Base-by-base conservation (phyloP, 1,284 basidiomycete species). In the Ceratobasidium sp. region DNA sequence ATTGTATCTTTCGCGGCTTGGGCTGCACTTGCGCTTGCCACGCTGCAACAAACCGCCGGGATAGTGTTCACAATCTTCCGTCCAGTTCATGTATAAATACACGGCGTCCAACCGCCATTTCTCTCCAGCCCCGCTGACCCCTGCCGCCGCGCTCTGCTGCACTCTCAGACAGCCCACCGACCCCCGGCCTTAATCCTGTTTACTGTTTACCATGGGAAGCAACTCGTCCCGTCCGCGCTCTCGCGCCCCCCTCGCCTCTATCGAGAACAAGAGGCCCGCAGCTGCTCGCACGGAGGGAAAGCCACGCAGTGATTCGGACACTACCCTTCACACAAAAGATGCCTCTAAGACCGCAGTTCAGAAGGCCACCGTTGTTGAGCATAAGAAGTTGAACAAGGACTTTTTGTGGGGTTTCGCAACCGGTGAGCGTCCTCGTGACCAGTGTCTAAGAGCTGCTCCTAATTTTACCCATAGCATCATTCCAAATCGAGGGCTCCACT, bases 341-440 rank as follows among this genome's bases (percentile, higher is more conserved):
- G 50, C 54, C 7, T 9, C 50, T 21, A 14, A 16, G 7, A 18
- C 30, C 32, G 23, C 43, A 5, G 67, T 43, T 13, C 54, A 28
- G 21, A 70, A 70, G 44, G 38, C 28, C 28, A 26, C 43, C 38
- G 2, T 55, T 26, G 46, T 28, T 18, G 55, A 49, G 23, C 54
- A 67, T 18, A 74, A 74, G 46, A 75, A 75, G 76, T 79, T 85
- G 18, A 82, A 87, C 43, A 83, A 83, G 69, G 85, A 87, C 77
- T 92, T 92, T 79, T 81, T 90, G 63, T 91, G 88, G 85, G 90
- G 89, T 63, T 91, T 89, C 77, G 89, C 90, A 3, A 91, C 91
- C 21, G 89, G 90, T 87, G 74, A n/a, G n/a, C 78, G 82, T 80
- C 35, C 49, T 35, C 69, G 41, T n/a, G n/a, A n/a, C n/a, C n/a